Evolutionary conservation across 805 yeast genomes (phyloP).

Genomic region (Cyberlindnera bimundalis): DNA sequence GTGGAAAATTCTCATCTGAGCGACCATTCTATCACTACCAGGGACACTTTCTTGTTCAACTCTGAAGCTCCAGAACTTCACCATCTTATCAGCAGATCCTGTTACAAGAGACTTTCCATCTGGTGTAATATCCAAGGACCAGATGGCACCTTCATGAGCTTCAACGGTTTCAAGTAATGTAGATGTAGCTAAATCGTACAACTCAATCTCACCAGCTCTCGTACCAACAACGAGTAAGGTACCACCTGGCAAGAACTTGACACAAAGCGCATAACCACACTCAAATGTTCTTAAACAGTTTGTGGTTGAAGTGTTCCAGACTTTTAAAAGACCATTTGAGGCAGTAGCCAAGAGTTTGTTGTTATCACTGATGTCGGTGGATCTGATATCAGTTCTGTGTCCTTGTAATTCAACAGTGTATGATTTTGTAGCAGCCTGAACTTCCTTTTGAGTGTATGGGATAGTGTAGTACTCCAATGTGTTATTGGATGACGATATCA

Average conservation of each 20-base stretch:
- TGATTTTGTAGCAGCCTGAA: conserved; percentile 43
- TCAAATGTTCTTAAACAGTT: conserved; percentile 84
- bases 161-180: conserved; percentile 65
- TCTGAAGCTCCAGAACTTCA: conserved; percentile 85
- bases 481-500: conserved; percentile 68
- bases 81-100: conserved; percentile 90
- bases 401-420: conserved; percentile 73
- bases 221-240: conserved; percentile 83
- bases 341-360: conserved; percentile 81
- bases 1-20: conserved; percentile 62
- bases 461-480: conserved; percentile 66
- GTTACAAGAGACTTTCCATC: conserved; percentile 85
- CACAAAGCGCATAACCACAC: conserved; percentile 80
- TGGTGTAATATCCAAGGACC: conserved; percentile 84
- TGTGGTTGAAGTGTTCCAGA: conserved; percentile 77
- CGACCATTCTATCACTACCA: conserved; percentile 52
- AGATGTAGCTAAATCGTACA: conserved; percentile 84
- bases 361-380: conserved; percentile 80
- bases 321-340: conserved; percentile 81
- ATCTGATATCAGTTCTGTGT: conserved; percentile 85
- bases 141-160: conserved; percentile 81
- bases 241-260: conserved; percentile 89
- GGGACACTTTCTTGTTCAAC: conserved; percentile 66
- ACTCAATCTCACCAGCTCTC: conserved; percentile 77
- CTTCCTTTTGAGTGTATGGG: conserved; percentile 56